Evolutionary conservation across 495 filamentous ascomycete species (phyloP), one percentile per base, ranked within the genome.

Genomic region (Hypoxylon trugodes): DNA sequence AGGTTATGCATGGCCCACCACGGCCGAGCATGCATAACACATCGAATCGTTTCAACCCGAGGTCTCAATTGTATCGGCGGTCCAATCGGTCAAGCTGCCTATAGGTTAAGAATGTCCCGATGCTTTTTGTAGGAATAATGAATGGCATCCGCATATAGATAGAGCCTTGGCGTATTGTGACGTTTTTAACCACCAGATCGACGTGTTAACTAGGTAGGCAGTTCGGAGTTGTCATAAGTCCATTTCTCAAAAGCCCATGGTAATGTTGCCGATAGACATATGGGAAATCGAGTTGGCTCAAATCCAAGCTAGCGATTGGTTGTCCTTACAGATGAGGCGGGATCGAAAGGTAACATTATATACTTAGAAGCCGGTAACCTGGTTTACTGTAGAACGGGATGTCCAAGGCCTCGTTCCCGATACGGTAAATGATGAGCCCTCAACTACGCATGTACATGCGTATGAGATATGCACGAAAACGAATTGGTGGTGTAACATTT

Each of bases 351-450:
- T 35, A 56, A 13, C 38, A 56, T 50, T 15, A 32, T 61, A 61
- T 56, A 37, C n/a, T n/a, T n/a, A 26, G 40, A 65, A 51, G 40
- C 62, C 62, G 45, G 48, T 57, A 51, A 56, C 56, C 62, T 53
- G 62, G 51, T 66, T 50, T 18, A 16, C 30, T 18, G 46, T 46
- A 51, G 15, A 56, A 30, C 18, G 43, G 59, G 0, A 12, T 25
- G 22, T 38, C 24, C 0, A 37, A 46, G 36, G 6, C 15, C 47
- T n/a, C n/a, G 52, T 32, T 22, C 47, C 25, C 5, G 41, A 53
- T 58, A 5, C 2, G 19, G 54, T 28, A 50, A 55, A 32, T 26
- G 51, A 36, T 62, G 7, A 30, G 22, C 43, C 28, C 10, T 30
- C 28, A 5, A 3, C 19, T 26, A 13, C 12, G 26, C 45, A 26